Evolutionary conservation across 2,329 filamentous ascomycete species (phyloP).

Genomic region (Akanthomyces uredinophilus): DNA sequence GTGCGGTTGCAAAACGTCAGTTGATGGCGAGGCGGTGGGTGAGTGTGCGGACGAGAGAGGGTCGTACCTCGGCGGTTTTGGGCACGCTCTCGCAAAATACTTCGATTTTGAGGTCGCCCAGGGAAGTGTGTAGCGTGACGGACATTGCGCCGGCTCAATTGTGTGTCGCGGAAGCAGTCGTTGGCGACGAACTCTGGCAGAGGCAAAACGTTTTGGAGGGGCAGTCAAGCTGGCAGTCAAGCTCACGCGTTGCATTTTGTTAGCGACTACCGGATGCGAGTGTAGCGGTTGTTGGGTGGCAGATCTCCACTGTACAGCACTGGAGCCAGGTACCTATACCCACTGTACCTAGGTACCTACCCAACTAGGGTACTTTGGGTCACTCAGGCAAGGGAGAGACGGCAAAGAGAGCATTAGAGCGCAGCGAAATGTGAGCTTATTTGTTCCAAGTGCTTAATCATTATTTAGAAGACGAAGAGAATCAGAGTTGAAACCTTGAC

Average conservation of each 20-base stretch:
- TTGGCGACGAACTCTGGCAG: neutral
- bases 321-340: too few species aligned
- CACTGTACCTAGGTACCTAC: too few species aligned
- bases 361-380: too few species aligned
- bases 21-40: too few species aligned
- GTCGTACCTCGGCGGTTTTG: constrained; percentile 72
- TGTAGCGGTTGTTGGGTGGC: neutral
- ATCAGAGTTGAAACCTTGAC: too few species aligned
- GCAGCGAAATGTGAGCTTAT: too few species aligned
- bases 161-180: neutral
- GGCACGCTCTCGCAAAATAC: constrained; percentile 94
- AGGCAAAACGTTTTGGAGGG: constrained; percentile 1
- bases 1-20: constrained; percentile 14
- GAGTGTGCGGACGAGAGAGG: too few species aligned
- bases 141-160: constrained; percentile 42
- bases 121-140: constrained; percentile 75
- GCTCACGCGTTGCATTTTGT: neutral
- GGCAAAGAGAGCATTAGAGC: too few species aligned
- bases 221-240: neutral
- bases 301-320: neutral
- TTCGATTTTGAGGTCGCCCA: constrained; percentile 90
- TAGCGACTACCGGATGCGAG: neutral
- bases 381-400: too few species aligned
- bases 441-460: too few species aligned
- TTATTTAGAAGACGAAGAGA: too few species aligned